These are phyloP conservation scores for Jackrogersella multiformis DNA, from an alignment of 495 filamentous ascomycete genomes.

Conservation along the genomic window DNA sequence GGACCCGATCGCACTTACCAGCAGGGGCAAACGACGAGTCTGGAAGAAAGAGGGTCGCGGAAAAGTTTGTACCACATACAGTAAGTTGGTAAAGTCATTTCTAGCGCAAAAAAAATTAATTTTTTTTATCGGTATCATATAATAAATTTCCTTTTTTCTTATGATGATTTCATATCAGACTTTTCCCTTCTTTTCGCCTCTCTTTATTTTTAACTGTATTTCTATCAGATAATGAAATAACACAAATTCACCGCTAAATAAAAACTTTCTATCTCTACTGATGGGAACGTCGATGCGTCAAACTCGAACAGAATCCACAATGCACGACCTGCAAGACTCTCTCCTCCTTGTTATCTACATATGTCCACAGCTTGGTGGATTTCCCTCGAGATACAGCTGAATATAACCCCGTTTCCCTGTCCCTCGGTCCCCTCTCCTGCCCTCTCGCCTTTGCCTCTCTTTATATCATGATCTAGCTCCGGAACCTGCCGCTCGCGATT, in stretches of 20 bases:
- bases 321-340: conserved; percentile 10
- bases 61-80: conserved; percentile 26
- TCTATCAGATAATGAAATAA: background rate
- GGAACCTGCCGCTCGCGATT: conserved; percentile 2
- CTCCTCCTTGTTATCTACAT: conserved; percentile 16
- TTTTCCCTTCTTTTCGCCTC: background rate
- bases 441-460: conserved; percentile 24
- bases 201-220: conserved; percentile 7
- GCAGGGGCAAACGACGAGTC: conserved; percentile 31
- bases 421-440: conserved; percentile 12
- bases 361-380: conserved; percentile 29
- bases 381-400: conserved; percentile 36
- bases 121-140: conserved; percentile 14
- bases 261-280: conserved; percentile 4
- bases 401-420: conserved; percentile 30
- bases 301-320: conserved; percentile 24
- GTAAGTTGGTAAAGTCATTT: conserved; percentile 22
- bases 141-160: background rate
- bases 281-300: background rate
- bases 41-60: conserved; percentile 24
- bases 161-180: conserved; percentile 4
- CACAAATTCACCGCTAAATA: conserved; percentile 16
- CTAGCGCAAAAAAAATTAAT: background rate
- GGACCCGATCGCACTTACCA: conserved; percentile 28
- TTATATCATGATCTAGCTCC: conserved; percentile 7